phyloP scores from a whole-genome alignment of 768 basidiomycete species.

The Stropharia rugosoannulata region DNA sequence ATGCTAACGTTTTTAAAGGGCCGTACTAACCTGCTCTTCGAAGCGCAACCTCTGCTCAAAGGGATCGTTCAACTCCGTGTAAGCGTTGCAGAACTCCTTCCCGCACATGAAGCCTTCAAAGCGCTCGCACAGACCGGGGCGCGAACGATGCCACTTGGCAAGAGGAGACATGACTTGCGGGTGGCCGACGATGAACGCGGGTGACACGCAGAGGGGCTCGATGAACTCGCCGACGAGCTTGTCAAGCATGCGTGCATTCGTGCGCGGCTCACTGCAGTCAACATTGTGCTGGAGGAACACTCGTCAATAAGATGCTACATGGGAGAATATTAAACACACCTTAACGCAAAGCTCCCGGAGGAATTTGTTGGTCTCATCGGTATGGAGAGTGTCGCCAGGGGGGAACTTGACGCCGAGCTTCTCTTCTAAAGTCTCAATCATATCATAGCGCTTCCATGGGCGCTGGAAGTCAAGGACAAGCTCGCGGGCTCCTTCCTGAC shows the following conservation, averaged over 20 bases:
- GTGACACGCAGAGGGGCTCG: constrained; percentile 94
- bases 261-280: constrained; percentile 94
- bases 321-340: constrained; percentile 40
- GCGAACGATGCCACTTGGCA: constrained; percentile 97
- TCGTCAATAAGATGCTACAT: not conserved
- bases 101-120: constrained; percentile 98
- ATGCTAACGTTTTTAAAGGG: not conserved
- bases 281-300: constrained; percentile 73
- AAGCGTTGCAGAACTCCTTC: constrained; percentile 98
- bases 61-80: constrained; percentile 99
- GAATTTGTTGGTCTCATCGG: constrained; percentile 85
- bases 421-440: constrained; percentile 95
- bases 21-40: constrained; percentile 74
- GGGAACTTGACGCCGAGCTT: constrained; percentile 93
- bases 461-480: constrained; percentile 84
- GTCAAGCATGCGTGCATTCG: constrained; percentile 92
- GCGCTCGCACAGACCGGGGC: constrained; percentile 95
- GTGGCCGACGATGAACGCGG: constrained; percentile 97
- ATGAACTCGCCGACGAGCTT: constrained; percentile 99
- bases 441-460: constrained; percentile 98
- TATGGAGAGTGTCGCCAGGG: constrained; percentile 85
- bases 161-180: constrained; percentile 99
- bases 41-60: constrained; percentile 95
- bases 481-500: constrained; percentile 57
- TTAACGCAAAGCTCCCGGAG: constrained; percentile 81